Conservation (phyloP, 1,284 basidiomycete species). For the Ceratobasidium sp. region DNA sequence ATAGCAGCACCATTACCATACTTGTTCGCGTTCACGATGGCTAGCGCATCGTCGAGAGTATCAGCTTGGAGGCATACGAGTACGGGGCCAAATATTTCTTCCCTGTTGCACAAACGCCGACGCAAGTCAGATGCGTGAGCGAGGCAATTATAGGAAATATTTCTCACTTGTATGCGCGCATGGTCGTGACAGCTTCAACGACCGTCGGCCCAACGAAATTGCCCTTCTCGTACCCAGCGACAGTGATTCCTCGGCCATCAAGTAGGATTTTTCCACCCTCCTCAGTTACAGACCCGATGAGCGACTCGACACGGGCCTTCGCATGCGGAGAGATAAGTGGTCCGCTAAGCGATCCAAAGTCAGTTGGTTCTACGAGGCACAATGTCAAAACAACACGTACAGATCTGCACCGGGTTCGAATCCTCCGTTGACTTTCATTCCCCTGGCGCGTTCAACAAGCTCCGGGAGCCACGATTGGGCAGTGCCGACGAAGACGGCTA, state of each 20-base stretch:
- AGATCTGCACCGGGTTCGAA: constrained; percentile 91
- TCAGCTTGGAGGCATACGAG: constrained; percentile 85
- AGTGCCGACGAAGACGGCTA: constrained; percentile 86
- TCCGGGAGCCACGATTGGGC: constrained; percentile 89
- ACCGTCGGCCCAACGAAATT: constrained; percentile 98
- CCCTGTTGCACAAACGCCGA: constrained; percentile 61
- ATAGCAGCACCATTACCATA: constrained; percentile 98
- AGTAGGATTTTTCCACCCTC: constrained; percentile 92
- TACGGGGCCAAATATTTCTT: constrained; percentile 97
- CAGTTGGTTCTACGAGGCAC: not conserved
- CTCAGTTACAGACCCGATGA: constrained; percentile 85
- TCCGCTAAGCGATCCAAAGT: constrained; percentile 68
- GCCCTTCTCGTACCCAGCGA: constrained; percentile 86
- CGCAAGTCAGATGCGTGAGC: constrained; percentile 18
- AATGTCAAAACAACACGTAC: constrained; percentile 63
- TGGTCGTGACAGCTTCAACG: constrained; percentile 83
- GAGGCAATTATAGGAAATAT: not conserved
- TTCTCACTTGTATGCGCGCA: constrained; percentile 88
- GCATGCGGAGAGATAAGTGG: constrained; percentile 94
- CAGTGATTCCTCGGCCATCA: constrained; percentile 82
- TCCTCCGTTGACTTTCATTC: constrained; percentile 88
- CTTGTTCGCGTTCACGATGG: constrained; percentile 88
- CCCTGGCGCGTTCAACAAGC: constrained; percentile 84
- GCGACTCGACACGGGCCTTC: constrained; percentile 79
- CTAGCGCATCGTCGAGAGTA: constrained; percentile 91